Base-by-base conservation (phyloP, 306 rosid genomes). In the Alnus glutinosa region DNA sequence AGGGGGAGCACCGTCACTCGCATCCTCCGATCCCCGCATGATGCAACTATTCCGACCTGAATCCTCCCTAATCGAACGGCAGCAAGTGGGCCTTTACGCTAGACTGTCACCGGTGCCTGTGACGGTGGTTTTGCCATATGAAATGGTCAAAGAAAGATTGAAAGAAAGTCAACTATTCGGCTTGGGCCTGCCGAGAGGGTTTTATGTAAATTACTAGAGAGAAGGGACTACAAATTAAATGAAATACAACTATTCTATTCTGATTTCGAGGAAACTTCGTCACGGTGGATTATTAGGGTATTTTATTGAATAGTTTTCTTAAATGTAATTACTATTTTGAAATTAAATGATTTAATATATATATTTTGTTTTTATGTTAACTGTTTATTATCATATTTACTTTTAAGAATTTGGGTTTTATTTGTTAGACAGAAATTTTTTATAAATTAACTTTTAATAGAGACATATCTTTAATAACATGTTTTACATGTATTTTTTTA, bases 1-100 rank as follows among this genome's bases (percentile, higher is more conserved):
- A 94, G 58, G 93, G 96, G 70, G 98, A 94, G 81, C 98, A 94
- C 85, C 91, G 83, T 23, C 97, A 94, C 63, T 30, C 37, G 16
- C 15, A 59, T 4, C 34, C 66, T 59, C 36, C 66, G 6, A 59
- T 28, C 10, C 16, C 37, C 14, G 36, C 39, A 2, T 59, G 15
- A 59, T 3, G 28, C 28, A 1, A 4, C 13, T 4, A 59, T 5
- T 12, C 6, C 15, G 66, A 59, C 37, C 6, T 23, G 37, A 59
- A 59, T 28, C 39, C 16, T 59, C 15, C 16, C 8, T 59, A 8
- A 28, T 28, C 16, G 36, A 28, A 59, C 66, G 66, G 15, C 66
- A 9, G 66, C 34, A 9, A 58, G 1, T 23, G 34, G 36, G 34
- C 64, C 5, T 10, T 58, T 2, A 58, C 13, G 66, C 16, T 3